These are phyloP conservation scores for Abrus pulchellus DNA, from an alignment of 306 rosid species.

Conservation along the genomic window DNA sequence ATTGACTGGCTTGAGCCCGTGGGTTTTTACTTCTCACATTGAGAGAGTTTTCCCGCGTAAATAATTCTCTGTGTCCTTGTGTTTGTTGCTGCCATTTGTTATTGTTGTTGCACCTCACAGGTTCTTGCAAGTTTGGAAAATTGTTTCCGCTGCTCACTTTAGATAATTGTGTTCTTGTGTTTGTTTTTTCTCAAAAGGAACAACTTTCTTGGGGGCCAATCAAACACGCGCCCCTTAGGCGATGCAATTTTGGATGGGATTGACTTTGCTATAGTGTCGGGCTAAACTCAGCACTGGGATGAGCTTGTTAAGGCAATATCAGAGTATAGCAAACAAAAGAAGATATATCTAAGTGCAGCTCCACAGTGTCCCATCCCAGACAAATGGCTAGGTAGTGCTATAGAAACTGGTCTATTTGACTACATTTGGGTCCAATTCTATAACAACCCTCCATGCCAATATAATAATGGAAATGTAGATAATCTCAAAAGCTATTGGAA, in stretches of 20 bases:
- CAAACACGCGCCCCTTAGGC: neutral
- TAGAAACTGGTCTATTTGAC: neutral
- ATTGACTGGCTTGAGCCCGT: too few species aligned
- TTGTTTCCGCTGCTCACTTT: too few species aligned
- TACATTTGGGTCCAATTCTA: constrained; percentile 11
- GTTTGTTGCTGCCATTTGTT: too few species aligned
- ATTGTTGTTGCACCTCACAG: too few species aligned
- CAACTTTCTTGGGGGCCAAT: neutral
- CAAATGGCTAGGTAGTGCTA: neutral
- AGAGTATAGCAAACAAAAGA: neutral
- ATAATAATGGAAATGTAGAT: constrained; percentile 14
- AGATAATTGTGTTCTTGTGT: too few species aligned
- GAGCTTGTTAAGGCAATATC: neutral
- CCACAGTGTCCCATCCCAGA: neutral
- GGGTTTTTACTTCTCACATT: too few species aligned
- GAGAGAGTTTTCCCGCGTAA: too few species aligned
- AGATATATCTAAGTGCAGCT: neutral
- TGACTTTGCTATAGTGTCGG: neutral
- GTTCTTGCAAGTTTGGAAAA: too few species aligned
- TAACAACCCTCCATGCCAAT: constrained; percentile 3
- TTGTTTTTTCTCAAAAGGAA: too few species aligned
- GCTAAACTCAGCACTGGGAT: neutral
- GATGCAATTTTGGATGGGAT: neutral
- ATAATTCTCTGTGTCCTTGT: too few species aligned
- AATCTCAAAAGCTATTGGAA: constrained; percentile 26